Conservation (phyloP, 768 basidiomycete species). For the Tylopilus vinaceipallidus region DNA sequence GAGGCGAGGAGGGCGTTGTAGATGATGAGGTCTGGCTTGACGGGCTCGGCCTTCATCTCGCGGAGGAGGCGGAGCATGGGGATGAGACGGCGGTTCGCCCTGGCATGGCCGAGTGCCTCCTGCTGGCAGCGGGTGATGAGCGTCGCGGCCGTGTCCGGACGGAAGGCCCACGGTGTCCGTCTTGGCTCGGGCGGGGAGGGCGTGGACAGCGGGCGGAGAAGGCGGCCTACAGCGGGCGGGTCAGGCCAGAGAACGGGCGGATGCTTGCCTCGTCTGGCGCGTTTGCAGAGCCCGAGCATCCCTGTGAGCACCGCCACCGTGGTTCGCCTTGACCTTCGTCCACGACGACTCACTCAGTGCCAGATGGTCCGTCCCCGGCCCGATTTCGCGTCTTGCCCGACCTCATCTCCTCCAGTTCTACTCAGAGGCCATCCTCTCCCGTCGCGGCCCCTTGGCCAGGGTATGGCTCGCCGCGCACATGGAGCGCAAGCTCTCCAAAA, state of each 20-base stretch:
- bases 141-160: slow-evolving; percentile 24
- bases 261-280: too few species aligned
- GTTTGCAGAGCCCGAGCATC: slow-evolving; percentile 13
- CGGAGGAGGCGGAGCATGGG: slow-evolving; percentile 45
- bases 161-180: slow-evolving; percentile 29
- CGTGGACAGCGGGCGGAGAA: slow-evolving; percentile 7
- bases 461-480: slow-evolving; percentile 99
- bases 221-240: neutral
- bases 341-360: too few species aligned
- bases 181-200: neutral
- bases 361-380: slow-evolving; percentile 27
- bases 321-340: slow-evolving; percentile 16
- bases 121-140: slow-evolving; percentile 32
- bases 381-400: neutral
- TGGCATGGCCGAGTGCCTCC: slow-evolving; percentile 31
- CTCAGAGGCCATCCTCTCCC: slow-evolving; percentile 90
- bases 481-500: slow-evolving; percentile 96
- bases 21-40: slow-evolving; percentile 51
- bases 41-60: slow-evolving; percentile 55
- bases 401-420: slow-evolving; percentile 69
- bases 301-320: too few species aligned
- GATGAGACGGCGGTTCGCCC: slow-evolving; percentile 35
- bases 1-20: slow-evolving; percentile 59
- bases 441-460: slow-evolving; percentile 90
- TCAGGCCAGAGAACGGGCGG: too few species aligned